These are phyloP conservation scores for Trifolium repens DNA, from an alignment of 306 rosid genomes.

Conservation along the genomic window DNA sequence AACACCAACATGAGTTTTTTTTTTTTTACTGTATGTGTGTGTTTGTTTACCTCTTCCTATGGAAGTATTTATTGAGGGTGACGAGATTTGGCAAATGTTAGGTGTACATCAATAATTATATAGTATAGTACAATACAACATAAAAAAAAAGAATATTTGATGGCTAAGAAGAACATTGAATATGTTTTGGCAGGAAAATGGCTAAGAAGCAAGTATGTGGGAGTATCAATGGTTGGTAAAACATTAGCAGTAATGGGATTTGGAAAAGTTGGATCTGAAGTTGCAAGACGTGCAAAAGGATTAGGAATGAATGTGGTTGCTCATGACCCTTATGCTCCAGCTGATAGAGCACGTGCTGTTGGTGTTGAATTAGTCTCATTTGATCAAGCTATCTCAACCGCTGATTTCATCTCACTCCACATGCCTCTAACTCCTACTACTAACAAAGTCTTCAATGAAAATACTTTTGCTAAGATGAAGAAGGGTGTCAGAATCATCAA, in stretches of 20 bases:
- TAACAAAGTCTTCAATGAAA: conserved; percentile 71
- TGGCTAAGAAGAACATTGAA: no score
- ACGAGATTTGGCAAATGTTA: no score
- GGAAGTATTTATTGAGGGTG: neutral
- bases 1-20: no score
- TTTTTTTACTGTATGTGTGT: no score
- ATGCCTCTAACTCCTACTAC: conserved; percentile 91
- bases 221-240: conserved; percentile 93
- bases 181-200: conserved; percentile 66
- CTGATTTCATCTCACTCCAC: conserved; percentile 88
- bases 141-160: no score
- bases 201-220: conserved; percentile 87
- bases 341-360: conserved; percentile 86
- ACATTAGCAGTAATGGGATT: conserved; percentile 87
- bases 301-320: conserved; percentile 88
- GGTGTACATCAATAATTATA: no score
- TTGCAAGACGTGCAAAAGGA: conserved; percentile 90
- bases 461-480: conserved; percentile 74
- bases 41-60: neutral
- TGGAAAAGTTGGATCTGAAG: conserved; percentile 95
- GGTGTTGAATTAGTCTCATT: conserved; percentile 89
- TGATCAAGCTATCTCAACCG: conserved; percentile 71
- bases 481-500: conserved; percentile 81
- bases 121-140: no score
- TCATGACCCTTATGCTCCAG: conserved; percentile 93